Conservation (phyloP, 495 filamentous ascomycete genomes). For the Melanomma pulvis-pyrius region DNA sequence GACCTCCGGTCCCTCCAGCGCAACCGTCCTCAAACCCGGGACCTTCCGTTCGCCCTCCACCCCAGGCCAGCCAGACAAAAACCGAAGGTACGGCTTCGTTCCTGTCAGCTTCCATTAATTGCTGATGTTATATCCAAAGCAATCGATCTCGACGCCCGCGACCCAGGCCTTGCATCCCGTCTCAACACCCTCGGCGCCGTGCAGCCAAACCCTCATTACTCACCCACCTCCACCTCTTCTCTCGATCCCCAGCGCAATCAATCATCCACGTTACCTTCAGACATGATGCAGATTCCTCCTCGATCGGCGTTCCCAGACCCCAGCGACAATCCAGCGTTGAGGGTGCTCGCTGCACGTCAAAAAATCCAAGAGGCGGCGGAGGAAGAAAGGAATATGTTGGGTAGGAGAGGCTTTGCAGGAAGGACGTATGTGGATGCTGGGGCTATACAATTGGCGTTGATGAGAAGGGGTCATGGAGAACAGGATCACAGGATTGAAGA, state of each 20-base stretch:
- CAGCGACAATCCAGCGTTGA: constrained; percentile 58
- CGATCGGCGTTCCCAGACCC: constrained; percentile 52
- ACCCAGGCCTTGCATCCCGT: constrained; percentile 64
- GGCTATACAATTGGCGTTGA: constrained; percentile 63
- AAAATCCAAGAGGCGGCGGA: constrained; percentile 62
- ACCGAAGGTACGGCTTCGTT: constrained; percentile 41
- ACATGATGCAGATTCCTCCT: constrained; percentile 30
- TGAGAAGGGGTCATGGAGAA: constrained; percentile 59
- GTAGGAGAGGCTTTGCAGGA: constrained; percentile 52
- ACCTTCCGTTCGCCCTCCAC: constrained; percentile 44
- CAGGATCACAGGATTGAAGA: constrained; percentile 60
- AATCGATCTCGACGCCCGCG: constrained; percentile 67
- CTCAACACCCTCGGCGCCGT: constrained; percentile 68
- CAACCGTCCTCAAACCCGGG: constrained; percentile 38
- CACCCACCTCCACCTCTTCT: constrained; percentile 57
- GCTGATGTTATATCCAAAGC: constrained; percentile 45
- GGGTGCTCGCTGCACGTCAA: constrained; percentile 57
- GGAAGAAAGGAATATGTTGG: constrained; percentile 55
- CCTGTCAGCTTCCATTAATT: not conserved
- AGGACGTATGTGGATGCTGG: constrained; percentile 64
- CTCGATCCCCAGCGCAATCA: constrained; percentile 33
- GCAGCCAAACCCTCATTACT: constrained; percentile 60
- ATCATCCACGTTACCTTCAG: constrained; percentile 15
- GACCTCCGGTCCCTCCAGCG: constrained; percentile 37
- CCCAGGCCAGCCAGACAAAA: constrained; percentile 40